Evolutionary conservation across 495 filamentous ascomycete species (phyloP), one percentile per base, ranked within the genome.

Genomic region (Neurospora sp.): DNA sequence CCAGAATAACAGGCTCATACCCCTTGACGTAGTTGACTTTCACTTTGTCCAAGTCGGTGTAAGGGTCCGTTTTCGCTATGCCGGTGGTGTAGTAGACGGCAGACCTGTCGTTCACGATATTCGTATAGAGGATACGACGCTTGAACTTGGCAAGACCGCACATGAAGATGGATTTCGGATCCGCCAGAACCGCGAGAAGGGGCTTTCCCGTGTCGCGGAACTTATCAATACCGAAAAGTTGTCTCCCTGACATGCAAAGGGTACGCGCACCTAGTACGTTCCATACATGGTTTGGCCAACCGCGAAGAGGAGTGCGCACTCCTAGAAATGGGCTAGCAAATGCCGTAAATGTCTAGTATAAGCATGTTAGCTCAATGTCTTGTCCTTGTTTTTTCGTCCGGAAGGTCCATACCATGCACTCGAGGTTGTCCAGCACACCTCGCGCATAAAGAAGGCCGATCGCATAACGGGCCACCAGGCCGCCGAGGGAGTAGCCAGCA

Each of bases 291-390:
- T 89, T 90, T 66, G 85, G 82, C 78, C 86, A 87, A 10, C 94
- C 94, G 42, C 86, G 84, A 5, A 91, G 82, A 1, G 95, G 94
- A 11, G 91, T 89, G 59, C 93, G 86, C 9, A 95, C 93, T 23
- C 95, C 95, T 0, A 98, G 88, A 82, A 98, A 94, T 23, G 96
- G 95, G 18, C 90, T 90, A 35, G 92, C 95, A 81, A 98, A 98
- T 2, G 94, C 96, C 4, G 92, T 93, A 79, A 98, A 98, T 82
- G 97, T 97, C 88, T 90, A 72, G 23, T 14, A 3, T 39, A 11
- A n/a, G 54, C 14, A 7, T n/a, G 75, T 83, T 46, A 81, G 79
- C 38, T 62, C 14, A 2, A 11, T 48, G 18, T 62, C 54, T 66
- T 66, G 54, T 66, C 12, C 54, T 59, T 35, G 6, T 4, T 66